Base-by-base conservation (phyloP, 768 basidiomycete species). In the Psilocybe cubensis region DNA sequence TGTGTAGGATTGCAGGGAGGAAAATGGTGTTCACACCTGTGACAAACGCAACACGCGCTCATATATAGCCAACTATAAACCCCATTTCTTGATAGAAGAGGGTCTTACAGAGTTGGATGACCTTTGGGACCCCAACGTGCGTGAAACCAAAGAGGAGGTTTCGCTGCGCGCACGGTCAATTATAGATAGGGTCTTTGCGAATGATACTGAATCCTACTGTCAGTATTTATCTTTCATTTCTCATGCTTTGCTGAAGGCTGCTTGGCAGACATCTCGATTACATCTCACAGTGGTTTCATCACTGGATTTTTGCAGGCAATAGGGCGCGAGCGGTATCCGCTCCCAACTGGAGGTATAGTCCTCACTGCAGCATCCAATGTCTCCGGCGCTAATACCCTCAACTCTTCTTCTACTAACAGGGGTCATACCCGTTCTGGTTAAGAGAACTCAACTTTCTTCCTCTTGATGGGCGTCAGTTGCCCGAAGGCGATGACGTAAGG, bases 11-110 rank as follows among this genome's bases (percentile, higher is more conserved):
- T 80, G 83, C 46, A 82, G 89, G 27, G 91, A 92, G 68, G 78
- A 78, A 58, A 81, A 83, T 57, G 84, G 89, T 0, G 78, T 82
- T 1, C 88, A 91, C 57, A 90, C 89, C 0, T 91, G 88, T 63
- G 90, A 92, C 68, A 79, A 81, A 60, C 81, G 90, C 12, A 74
- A 76, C 18, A 74, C 77, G 2, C 74, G 71, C 28, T 75, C 81
- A 0, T 76, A 81, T 52, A 85, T 92, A 57, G 62, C 68, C 0
- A 54, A 56, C 0, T 62, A 76, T 5, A 90, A 83, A 64, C 84
- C 86, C 0, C 67, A 70, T 4, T 86, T 86, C 65, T 60, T 50
- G 7, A 79, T 90, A 43, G 88, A 91, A 63, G 65, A 68, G 1
- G 81, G 77, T 0, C 82, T 92, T 52, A 70, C 78, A 0, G 89